These are phyloP conservation scores for Pichia sp. DNA, from an alignment of 1,139 yeast genomes.

Conservation along the genomic window DNA sequence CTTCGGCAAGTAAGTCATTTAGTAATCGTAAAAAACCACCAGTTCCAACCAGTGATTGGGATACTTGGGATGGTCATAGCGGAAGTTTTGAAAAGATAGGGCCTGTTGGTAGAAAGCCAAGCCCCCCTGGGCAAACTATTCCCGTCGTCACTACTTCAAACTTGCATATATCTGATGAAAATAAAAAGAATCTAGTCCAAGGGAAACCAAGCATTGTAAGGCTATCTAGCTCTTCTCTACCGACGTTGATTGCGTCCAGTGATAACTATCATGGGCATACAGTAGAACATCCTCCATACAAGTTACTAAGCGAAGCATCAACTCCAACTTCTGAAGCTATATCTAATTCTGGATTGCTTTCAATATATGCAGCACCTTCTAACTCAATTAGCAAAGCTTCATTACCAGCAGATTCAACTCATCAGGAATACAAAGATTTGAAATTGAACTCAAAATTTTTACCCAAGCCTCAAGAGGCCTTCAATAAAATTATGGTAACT, in stretches of 20 bases:
- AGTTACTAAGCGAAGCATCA: not conserved
- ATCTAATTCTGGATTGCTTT: slow-evolving; percentile 1
- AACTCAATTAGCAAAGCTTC: slow-evolving; percentile 4
- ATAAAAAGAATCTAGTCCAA: not conserved
- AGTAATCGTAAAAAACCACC: slow-evolving; percentile 7
- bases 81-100: slow-evolving; percentile 32
- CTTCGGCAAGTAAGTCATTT: slow-evolving; percentile 2
- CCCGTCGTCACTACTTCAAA: slow-evolving; percentile 31
- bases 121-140: slow-evolving; percentile 31
- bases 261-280: not conserved
- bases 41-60: slow-evolving; percentile 4
- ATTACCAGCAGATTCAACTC: not conserved
- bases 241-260: slow-evolving; percentile 1
- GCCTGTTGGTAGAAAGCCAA: slow-evolving; percentile 32
- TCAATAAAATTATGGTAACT: slow-evolving; percentile 15
- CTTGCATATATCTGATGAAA: slow-evolving; percentile 21
- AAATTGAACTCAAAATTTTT: slow-evolving; percentile 12
- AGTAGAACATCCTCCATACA: not conserved
- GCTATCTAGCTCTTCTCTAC: slow-evolving; percentile 1
- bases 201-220: not conserved
- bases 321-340: not conserved
- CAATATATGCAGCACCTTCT: slow-evolving; percentile 8
- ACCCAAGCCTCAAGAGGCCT: slow-evolving; percentile 6
- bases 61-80: slow-evolving; percentile 19
- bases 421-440: not conserved